These are phyloP conservation scores for Excoecaria cochinchinensis DNA, from an alignment of 345 rosid genomes.

Conservation along the genomic window DNA sequence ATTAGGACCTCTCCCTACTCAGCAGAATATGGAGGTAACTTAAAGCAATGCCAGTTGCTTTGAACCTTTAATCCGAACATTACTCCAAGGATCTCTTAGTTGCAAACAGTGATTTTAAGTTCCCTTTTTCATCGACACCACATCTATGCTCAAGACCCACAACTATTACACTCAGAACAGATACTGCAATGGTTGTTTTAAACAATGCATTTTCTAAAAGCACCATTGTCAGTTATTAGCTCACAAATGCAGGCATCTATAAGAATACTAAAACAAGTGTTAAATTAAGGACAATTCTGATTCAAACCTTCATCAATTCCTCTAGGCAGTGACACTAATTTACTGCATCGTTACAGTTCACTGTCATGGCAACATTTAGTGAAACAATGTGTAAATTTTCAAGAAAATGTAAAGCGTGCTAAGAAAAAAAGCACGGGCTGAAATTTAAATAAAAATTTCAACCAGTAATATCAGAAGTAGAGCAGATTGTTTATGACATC, in stretches of 20 bases:
- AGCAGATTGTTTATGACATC: slow-evolving; percentile 1
- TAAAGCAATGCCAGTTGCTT: too few species aligned
- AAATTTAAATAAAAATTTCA: background rate
- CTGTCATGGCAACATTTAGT: background rate
- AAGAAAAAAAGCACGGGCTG: background rate
- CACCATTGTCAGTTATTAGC: too few species aligned
- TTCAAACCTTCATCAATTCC: background rate
- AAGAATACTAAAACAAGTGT: background rate
- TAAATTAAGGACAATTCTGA: background rate
- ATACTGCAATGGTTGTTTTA: too few species aligned
- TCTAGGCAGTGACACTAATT: background rate
- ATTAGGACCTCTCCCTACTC: too few species aligned
- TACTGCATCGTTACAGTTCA: background rate
- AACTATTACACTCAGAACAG: too few species aligned
- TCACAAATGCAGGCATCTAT: background rate
- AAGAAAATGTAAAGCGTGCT: background rate
- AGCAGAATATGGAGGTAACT: too few species aligned
- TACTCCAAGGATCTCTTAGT: too few species aligned
- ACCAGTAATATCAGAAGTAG: background rate
- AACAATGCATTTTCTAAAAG: too few species aligned
- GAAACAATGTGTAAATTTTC: background rate
- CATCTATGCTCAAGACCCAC: too few species aligned
- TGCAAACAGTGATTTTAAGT: too few species aligned
- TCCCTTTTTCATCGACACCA: too few species aligned
- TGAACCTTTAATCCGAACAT: too few species aligned